phyloP scores from a whole-genome alignment of 768 basidiomycete species.

The Amanita thiersii region DNA sequence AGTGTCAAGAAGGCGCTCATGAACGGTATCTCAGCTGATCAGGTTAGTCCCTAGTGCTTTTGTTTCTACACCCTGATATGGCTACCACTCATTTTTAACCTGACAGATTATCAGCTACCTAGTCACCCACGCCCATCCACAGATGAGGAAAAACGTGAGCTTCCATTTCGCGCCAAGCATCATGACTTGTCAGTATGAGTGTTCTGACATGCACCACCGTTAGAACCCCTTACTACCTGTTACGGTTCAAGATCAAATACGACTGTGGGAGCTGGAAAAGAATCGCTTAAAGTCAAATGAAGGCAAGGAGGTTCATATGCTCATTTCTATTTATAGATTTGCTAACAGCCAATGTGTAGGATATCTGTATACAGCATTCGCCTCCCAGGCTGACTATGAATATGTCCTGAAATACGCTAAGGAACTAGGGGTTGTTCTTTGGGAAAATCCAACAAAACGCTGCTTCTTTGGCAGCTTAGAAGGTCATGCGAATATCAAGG shows the following conservation, averaged over 20 bases:
- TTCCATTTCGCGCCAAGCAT: conserved; percentile 9
- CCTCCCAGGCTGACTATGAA: conserved; percentile 81
- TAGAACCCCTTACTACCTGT: conserved; percentile 92
- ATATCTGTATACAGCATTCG: conserved; percentile 83
- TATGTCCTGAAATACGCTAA: conserved; percentile 81
- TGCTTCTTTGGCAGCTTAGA: conserved; percentile 80
- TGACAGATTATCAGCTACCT: conserved; percentile 91
- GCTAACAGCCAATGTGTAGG: conserved; percentile 38
- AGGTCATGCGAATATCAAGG: conserved; percentile 71
- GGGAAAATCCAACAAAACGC: conserved; percentile 68
- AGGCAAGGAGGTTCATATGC: too few relatives aligned
- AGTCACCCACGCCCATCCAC: conserved; percentile 90
- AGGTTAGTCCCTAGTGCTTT: conserved; percentile 43
- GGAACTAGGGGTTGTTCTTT: conserved; percentile 73
- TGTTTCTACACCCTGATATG: conserved; percentile 13
- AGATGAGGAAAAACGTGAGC: conserved; percentile 91
- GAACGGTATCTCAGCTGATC: conserved; percentile 95
- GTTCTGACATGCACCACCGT: conserved; percentile 13
- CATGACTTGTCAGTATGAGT: conserved; percentile 15
- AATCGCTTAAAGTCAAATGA: conserved; percentile 85
- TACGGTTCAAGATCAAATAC: conserved; percentile 96
- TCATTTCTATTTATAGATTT: conserved; percentile 12
- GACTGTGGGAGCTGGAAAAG: conserved; percentile 94
- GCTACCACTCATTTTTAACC: conserved; percentile 11
- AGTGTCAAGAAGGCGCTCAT: conserved; percentile 90